These are phyloP conservation scores for Kodamaea sp. DNA, from an alignment of 1,139 yeast genomes.

Conservation along the genomic window DNA sequence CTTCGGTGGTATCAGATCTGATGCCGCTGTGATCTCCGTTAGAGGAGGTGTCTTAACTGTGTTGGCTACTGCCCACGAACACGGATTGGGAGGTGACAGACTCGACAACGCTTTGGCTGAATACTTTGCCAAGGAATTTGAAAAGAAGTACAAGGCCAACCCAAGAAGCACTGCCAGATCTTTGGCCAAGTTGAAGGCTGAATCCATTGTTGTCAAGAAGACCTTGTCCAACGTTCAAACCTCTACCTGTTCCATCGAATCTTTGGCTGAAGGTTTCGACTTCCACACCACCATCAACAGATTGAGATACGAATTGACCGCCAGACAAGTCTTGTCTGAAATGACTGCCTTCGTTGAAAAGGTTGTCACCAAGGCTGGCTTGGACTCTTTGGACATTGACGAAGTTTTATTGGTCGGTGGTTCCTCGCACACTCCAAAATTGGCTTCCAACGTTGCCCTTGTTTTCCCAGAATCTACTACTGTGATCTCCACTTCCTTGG, in stretches of 20 bases:
- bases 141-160: constrained; percentile 80
- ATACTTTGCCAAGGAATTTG: constrained; percentile 88
- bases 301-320: constrained; percentile 87
- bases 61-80: constrained; percentile 82
- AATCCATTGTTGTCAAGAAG: constrained; percentile 83
- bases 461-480: constrained; percentile 81
- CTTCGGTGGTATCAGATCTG: constrained; percentile 95
- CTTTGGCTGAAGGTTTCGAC: constrained; percentile 91
- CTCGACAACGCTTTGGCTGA: constrained; percentile 82
- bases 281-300: constrained; percentile 93
- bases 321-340: constrained; percentile 73
- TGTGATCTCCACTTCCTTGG: constrained; percentile 75
- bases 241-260: constrained; percentile 92
- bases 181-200: constrained; percentile 83
- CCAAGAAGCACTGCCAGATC: constrained; percentile 84
- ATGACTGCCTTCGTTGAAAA: constrained; percentile 77
- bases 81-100: constrained; percentile 82
- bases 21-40: constrained; percentile 89
- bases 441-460: constrained; percentile 70
- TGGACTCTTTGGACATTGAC: constrained; percentile 84
- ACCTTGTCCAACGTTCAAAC: constrained; percentile 88
- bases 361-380: constrained; percentile 76
- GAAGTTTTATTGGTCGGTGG: constrained; percentile 96
- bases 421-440: constrained; percentile 87
- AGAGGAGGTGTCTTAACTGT: constrained; percentile 94